phyloP scores from a whole-genome alignment of 306 rosid species.

The Hippophae tibetana region DNA sequence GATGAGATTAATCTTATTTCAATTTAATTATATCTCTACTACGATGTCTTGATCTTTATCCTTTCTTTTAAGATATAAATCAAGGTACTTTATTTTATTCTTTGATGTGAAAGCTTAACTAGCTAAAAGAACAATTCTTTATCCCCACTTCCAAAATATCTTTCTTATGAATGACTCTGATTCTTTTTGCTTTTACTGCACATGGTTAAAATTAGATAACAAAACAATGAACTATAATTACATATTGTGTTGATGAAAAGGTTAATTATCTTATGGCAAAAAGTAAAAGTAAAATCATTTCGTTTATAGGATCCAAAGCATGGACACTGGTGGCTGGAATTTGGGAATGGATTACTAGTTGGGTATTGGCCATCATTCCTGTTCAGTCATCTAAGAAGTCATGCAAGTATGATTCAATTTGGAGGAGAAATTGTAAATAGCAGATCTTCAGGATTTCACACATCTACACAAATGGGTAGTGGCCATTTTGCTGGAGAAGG shows the following conservation, averaged over 20 bases:
- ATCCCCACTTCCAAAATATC: background rate
- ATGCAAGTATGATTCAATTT: conserved; percentile 91
- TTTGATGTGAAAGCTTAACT: too few species aligned
- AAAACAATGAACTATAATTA: too few species aligned
- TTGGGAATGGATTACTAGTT: conserved; percentile 72
- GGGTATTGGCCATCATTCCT: conserved; percentile 93
- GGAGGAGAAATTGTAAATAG: conserved; percentile 93
- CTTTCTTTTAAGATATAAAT: too few species aligned
- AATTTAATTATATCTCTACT: too few species aligned
- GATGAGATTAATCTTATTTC: too few species aligned
- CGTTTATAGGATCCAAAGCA: conserved; percentile 75
- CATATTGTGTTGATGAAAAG: too few species aligned
- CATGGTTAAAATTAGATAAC: too few species aligned
- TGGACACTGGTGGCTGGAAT: conserved; percentile 97
- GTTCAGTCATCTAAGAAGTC: conserved; percentile 84
- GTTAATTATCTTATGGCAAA: too few species aligned
- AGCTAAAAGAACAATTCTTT: background rate
- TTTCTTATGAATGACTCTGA: background rate
- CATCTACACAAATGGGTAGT: conserved; percentile 95
- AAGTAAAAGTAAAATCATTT: too few species aligned
- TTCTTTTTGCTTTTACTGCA: too few species aligned
- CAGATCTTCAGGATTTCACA: conserved; percentile 78
- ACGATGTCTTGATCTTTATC: too few species aligned
- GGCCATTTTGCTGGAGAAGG: conserved; percentile 97
- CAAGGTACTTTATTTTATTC: too few species aligned